Evolutionary conservation across 805 yeast genomes (phyloP).

Genomic region (Novakomyces olei): DNA sequence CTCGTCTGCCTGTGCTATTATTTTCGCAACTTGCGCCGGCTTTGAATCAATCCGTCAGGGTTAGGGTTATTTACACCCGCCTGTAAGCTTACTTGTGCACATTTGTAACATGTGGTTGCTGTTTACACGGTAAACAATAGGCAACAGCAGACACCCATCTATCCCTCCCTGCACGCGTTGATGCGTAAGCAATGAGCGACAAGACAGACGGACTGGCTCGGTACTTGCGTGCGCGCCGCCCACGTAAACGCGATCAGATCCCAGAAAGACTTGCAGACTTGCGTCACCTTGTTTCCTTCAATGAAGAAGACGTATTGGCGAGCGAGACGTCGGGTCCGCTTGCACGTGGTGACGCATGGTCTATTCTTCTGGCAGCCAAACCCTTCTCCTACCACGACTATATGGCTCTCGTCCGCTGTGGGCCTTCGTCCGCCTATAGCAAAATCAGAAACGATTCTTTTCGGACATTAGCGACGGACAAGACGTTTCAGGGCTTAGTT

Average conservation of each 20-base stretch:
- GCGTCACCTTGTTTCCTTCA: background rate
- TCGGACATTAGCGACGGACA: slow-evolving; percentile 60
- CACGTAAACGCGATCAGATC: background rate
- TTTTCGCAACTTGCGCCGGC: too few species aligned
- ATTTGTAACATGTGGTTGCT: too few species aligned
- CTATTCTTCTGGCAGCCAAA: slow-evolving; percentile 43
- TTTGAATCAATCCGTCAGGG: too few species aligned
- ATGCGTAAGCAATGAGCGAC: too few species aligned
- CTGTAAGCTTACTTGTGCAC: too few species aligned
- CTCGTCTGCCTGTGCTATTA: too few species aligned
- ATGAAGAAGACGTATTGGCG: background rate
- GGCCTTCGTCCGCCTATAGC: slow-evolving; percentile 35
- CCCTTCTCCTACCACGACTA: slow-evolving; percentile 36
- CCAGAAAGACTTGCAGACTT: background rate
- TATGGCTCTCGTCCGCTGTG: slow-evolving; percentile 27
- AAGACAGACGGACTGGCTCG: too few species aligned
- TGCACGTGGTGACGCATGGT: slow-evolving; percentile 63
- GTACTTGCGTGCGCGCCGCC: background rate
- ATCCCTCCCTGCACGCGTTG: background rate
- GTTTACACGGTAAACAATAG: too few species aligned
- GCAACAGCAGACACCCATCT: too few species aligned
- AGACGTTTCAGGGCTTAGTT: slow-evolving; percentile 38
- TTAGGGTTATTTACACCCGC: too few species aligned
- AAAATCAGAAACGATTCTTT: slow-evolving; percentile 74
- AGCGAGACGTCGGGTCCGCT: slow-evolving; percentile 15